Conservation (phyloP, 179 eudicot species). For the Silene noctiflora region DNA sequence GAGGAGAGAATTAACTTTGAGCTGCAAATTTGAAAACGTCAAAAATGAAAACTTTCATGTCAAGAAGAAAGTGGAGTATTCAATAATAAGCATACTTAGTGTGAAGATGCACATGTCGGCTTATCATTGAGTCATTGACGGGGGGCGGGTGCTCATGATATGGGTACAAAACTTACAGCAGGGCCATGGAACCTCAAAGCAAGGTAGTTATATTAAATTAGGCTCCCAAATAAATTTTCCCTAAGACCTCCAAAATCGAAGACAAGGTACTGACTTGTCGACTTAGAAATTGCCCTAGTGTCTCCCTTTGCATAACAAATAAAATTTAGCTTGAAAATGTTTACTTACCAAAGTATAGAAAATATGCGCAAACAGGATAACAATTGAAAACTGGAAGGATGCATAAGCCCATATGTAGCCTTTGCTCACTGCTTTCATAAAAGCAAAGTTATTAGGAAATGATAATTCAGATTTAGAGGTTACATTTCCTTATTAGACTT, state of each 20-base stretch:
- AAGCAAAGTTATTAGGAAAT: not conserved
- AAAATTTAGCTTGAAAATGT: not conserved
- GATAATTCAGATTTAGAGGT: not conserved
- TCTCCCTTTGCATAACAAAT: too few relatives aligned
- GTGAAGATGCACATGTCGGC: not conserved
- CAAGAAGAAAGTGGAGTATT: not conserved
- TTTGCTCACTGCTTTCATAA: conserved; percentile 27
- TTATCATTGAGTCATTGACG: too few relatives aligned
- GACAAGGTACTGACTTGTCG: too few relatives aligned
- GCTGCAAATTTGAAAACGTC: conserved; percentile 22
- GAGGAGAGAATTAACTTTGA: conserved; percentile 32
- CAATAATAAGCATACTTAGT: not conserved
- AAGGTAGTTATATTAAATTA: too few relatives aligned
- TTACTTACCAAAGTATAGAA: conserved; percentile 34
- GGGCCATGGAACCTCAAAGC: too few relatives aligned
- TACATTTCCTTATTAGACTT: not conserved
- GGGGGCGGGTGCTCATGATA: too few relatives aligned
- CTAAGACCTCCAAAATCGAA: too few relatives aligned
- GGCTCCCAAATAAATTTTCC: too few relatives aligned
- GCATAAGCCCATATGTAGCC: conserved; percentile 41
- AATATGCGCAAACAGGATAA: conserved; percentile 36
- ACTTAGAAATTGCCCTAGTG: too few relatives aligned
- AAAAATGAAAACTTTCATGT: not conserved
- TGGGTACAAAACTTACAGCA: too few relatives aligned
- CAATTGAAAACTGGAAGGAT: conserved; percentile 38